Evolutionary conservation across 768 basidiomycete species (phyloP).

Genomic region (Tricholomella constricta): DNA sequence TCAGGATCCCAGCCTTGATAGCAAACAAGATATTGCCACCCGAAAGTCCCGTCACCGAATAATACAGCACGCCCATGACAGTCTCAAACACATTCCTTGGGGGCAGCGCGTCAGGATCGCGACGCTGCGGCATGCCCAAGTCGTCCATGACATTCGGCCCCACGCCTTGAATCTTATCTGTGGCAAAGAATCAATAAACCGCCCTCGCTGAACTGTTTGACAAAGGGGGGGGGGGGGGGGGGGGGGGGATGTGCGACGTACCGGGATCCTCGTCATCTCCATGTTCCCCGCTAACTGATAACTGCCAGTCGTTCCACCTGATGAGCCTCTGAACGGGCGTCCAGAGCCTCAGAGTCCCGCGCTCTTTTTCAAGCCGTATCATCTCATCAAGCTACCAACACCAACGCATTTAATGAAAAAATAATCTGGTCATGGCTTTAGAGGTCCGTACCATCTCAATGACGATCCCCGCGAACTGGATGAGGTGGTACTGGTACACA

Average conservation of each 20-base stretch:
- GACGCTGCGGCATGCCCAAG: slow-evolving; percentile 54
- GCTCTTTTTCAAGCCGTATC: slow-evolving; percentile 52
- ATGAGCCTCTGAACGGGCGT: slow-evolving; percentile 49
- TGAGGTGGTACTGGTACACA: slow-evolving; percentile 64
- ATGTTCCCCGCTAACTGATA: slow-evolving; percentile 42
- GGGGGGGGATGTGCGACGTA: slow-evolving; percentile 10
- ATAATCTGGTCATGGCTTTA: background rate
- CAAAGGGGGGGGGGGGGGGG: background rate
- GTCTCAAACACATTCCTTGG: slow-evolving; percentile 61
- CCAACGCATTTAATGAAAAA: background rate
- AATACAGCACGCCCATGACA: slow-evolving; percentile 48
- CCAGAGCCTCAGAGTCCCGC: slow-evolving; percentile 52
- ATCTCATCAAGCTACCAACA: slow-evolving; percentile 56
- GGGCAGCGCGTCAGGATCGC: slow-evolving; percentile 78
- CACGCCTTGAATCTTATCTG: slow-evolving; percentile 60
- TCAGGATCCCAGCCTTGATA: slow-evolving; percentile 68
- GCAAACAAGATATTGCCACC: slow-evolving; percentile 69
- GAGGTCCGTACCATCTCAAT: slow-evolving; percentile 42
- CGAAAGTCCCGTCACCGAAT: slow-evolving; percentile 38
- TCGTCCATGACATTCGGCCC: slow-evolving; percentile 44
- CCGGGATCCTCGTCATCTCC: slow-evolving; percentile 78
- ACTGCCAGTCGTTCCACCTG: slow-evolving; percentile 46
- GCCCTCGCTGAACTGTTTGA: background rate
- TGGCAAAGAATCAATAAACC: background rate
- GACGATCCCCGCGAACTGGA: slow-evolving; percentile 38